Base-by-base conservation (phyloP, 202 grass and related monocot species). In the Digitaria exilis region DNA sequence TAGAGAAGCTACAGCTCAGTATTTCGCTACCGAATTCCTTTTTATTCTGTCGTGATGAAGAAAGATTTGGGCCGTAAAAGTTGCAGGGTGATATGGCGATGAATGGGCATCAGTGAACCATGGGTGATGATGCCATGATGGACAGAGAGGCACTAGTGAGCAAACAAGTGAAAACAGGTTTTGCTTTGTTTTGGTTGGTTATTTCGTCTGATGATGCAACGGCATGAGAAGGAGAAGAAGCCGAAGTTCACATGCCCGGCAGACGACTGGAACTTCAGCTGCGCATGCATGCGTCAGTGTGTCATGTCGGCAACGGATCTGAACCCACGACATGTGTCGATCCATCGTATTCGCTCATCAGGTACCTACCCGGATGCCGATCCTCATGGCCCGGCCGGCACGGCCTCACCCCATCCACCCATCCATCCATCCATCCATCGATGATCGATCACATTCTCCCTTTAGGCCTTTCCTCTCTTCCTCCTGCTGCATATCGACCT, bases 251-350 rank as follows among this genome's bases (percentile, higher is more conserved):
- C 25, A 71, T 21, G 44, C 0, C 26, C 45, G 5, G 0, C 45
- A 25, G 24, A 26, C 68, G 30, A 79, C 44, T 21, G 57, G 80
- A 82, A 79, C 44, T 21, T 43, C 69, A 79, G 83, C 31, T 71
- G 7, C 52, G 22, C 21, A 4, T 4, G 13, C 3, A 2, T 16
- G 55, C 56, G 70, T 28, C 46, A 34, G 4, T 9, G 35, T 51
- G 75, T 61, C 78, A 82, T 69, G 85, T 82, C 64, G 32, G 85
- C 73, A 79, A n/a, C 26, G 6, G 16, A 19, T 70, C 65, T 67
- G 2, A 37, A 43, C 3, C 37, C 15, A 13, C 17, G 77, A 43
- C 66, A 72, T 9, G 25, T 18, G 31, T 28, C 34, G 44, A 44
- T 19, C 30, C 18, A 22, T 17, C 62, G 44, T 3, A 29, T 8